Conservation (phyloP, 1,284 basidiomycete species). For the Neolentinus lepideus region DNA sequence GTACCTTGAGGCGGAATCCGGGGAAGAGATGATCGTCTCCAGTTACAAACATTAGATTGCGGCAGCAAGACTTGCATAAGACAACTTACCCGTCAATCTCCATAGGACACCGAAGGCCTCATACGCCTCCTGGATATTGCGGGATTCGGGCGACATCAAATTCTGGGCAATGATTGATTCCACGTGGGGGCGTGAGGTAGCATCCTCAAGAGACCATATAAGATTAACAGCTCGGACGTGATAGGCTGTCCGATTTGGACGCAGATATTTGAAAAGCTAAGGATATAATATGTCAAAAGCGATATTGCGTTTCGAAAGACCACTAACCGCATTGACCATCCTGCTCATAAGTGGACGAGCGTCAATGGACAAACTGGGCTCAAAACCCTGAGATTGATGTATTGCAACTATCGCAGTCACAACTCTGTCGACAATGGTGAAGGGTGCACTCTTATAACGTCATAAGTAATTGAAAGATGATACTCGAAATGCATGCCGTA, state of each 20-base stretch:
- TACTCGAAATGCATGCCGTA: constrained; percentile 19
- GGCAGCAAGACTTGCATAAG: background rate
- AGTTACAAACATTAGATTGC: constrained; percentile 6
- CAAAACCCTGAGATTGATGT: constrained; percentile 39
- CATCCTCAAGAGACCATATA: constrained; percentile 79
- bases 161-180: constrained; percentile 72
- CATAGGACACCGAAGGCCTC: constrained; percentile 92
- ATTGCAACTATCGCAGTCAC: constrained; percentile 54
- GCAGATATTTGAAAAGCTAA: constrained; percentile 76
- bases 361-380: constrained; percentile 49
- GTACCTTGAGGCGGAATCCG: constrained; percentile 76
- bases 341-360: constrained; percentile 44
- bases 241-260: constrained; percentile 59
- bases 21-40: constrained; percentile 78
- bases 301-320: background rate
- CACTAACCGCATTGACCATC: constrained; percentile 45
- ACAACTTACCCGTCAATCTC: constrained; percentile 70
- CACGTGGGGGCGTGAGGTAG: constrained; percentile 55
- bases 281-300: constrained; percentile 5
- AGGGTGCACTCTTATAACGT: constrained; percentile 46
- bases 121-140: constrained; percentile 54
- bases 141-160: constrained; percentile 47
- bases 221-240: constrained; percentile 80
- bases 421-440: constrained; percentile 59
- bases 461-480: constrained; percentile 4